phyloP scores from a whole-genome alignment of 441 rosid genomes.

The Euphorbia schlechtendalii region DNA sequence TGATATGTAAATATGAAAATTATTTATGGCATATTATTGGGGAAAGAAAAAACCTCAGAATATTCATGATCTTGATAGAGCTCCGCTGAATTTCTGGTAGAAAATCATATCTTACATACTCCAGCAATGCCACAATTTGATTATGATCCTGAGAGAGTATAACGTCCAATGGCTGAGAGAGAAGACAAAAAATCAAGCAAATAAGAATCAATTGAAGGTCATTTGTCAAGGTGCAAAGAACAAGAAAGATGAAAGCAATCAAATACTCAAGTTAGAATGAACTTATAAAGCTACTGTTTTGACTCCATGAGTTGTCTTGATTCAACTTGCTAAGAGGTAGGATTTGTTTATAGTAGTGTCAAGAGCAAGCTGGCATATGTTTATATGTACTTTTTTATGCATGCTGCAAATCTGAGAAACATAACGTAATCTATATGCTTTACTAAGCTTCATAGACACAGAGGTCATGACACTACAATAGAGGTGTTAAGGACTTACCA shows the following conservation, averaged over 20 bases:
- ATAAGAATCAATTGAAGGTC: conserved; percentile 2
- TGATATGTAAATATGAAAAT: neutral
- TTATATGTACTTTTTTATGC: neutral
- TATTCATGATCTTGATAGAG: conserved; percentile 85
- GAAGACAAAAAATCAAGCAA: conserved; percentile 5
- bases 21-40: neutral
- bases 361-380: neutral
- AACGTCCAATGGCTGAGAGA: conserved; percentile 75
- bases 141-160: conserved; percentile 93
- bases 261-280: neutral
- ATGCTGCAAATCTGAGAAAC: neutral
- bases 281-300: neutral
- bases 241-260: neutral
- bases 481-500: neutral
- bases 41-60: conserved; percentile 48
- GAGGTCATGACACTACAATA: neutral
- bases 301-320: too few relatives aligned
- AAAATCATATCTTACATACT: conserved; percentile 90
- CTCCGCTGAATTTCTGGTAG: conserved; percentile 71
- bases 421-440: neutral
- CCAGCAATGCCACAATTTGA: conserved; percentile 76
- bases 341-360: neutral
- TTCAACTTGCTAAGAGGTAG: too few relatives aligned
- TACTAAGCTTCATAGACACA: neutral
- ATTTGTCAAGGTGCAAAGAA: neutral